These are phyloP conservation scores for Vaccinium darrowii DNA, from an alignment of 148 eudicot species.

Conservation along the genomic window DNA sequence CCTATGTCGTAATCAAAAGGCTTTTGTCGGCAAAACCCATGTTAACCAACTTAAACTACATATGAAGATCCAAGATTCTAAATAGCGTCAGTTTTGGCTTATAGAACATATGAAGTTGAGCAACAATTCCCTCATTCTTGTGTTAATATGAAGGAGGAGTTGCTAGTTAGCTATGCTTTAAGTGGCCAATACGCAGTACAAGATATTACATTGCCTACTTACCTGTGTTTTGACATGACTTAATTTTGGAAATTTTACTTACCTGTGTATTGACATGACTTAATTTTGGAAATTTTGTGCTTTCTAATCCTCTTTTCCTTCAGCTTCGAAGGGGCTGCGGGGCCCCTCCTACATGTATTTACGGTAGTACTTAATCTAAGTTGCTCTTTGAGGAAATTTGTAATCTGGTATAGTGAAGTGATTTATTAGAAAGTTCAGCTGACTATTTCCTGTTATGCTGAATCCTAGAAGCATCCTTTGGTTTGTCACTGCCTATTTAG, in stretches of 20 bases:
- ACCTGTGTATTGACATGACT: not conserved
- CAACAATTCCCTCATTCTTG: not conserved
- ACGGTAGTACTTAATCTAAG: not conserved
- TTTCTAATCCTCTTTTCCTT: not conserved
- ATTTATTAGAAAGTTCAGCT: not conserved
- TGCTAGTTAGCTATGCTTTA: not conserved
- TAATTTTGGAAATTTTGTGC: not conserved
- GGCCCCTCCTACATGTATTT: not conserved
- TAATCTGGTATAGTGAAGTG: not conserved
- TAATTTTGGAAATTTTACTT: not conserved
- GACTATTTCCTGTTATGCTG: not conserved
- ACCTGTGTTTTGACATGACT: not conserved
- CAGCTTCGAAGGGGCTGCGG: not conserved
- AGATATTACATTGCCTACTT: not conserved
- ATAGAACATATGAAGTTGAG: not conserved
- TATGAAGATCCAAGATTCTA: not conserved
- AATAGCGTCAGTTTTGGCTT: not conserved
- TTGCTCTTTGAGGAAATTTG: not conserved
- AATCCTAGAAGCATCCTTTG: not conserved
- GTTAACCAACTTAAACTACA: not conserved
- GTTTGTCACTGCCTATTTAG: not conserved
- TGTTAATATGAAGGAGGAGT: too few species aligned
- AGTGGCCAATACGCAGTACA: not conserved
- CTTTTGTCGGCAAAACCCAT: not conserved
- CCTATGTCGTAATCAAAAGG: not conserved